Evolutionary conservation across 768 basidiomycete species (phyloP), one percentile per base, ranked within the genome.

Genomic region (Tulasnella sp.): DNA sequence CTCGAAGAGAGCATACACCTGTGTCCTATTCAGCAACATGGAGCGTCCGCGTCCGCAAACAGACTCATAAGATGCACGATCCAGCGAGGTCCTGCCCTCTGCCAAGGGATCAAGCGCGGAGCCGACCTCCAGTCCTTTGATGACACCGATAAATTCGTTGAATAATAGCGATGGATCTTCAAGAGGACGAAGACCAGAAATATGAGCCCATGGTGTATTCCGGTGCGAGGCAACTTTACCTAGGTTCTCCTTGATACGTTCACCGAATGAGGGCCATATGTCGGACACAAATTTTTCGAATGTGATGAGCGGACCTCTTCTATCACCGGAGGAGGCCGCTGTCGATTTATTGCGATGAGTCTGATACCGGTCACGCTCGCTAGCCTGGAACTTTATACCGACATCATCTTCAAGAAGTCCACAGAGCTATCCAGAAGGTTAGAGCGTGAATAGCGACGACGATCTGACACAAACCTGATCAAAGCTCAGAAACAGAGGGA

Each of bases 41-140:
- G 75, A 71, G 11, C 82, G 76, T 0, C 72, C 69, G 2, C 83
- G 74, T 39, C 71, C 61, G 39, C 81, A 77, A 23, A 81, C 70
- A 34, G 63, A 62, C 35, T 69, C 63, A 63, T 86, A 86, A 0
- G 70, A 62, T 0, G 65, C 60, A 31, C 67, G 65, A 50, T 76
- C 72, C 6, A 85, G 69, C 64, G 67, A 74, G 1, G 74, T 67
- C 2, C 65, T 61, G 2, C 63, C 64, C 48, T 62, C 67, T 0
- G 53, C 54, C 9, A 78, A 52, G 0, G 81, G 69, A 48, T 69
- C 68, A 63, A n/a, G n/a, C n/a, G n/a, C n/a, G n/a, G n/a, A n/a
- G n/a, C n/a, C n/a, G n/a, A 69, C 68, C n/a, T 63, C 83, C 81
- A 0, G 83, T 82, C 84, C 84, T 62, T 78, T 75, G 59, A 86